Evolutionary conservation across 176 grass and related monocot species (phyloP), one percentile per base, ranked within the genome.

Genomic region (Pontederia paniculata): DNA sequence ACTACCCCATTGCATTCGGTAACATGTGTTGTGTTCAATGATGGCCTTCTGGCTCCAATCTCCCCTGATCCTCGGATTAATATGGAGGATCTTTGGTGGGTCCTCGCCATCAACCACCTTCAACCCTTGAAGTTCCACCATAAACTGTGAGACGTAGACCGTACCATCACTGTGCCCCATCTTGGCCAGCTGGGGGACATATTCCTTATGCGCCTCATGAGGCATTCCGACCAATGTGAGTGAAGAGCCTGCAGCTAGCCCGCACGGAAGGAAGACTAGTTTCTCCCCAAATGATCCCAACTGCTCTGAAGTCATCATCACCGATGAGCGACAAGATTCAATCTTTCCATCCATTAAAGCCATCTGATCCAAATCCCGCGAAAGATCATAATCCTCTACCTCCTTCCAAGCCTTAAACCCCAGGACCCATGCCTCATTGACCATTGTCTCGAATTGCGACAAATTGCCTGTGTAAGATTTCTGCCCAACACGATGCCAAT

Each of bases 21-120:
- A 97, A 68, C 93, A 90, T 3, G 86, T 90, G 13, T 97, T 97
- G 48, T 88, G 86, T 68, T 97, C 86, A n/a, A 97, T 80, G 71
- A 97, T 76, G 13, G 86, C 83, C 12, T 73, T 81, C 74, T 90
- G 78, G 67, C 79, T 97, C 83, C 86, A 97, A 53, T 97, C 86
- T 55, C 86, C 93, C 31, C 62, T 87, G 59, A 97, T n/a, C 73
- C 93, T 78, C 0, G 86, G 83, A 56, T 97, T 97, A 37, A 90
- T 74, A 62, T 97, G 86, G 31, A 90, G 53, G 58, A 97, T 90
- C 74, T 85, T 88, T 3, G 86, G 93, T 37, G 93, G 79, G n/a
- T 88, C 93, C 77, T 97, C 93, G 0, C 82, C 82, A 19, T 97
- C 86, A 0, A 97, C 93, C 0, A 83, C 86, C 44, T 81, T 73